Conservation (phyloP, 768 basidiomycete species). For the Pleurotus platypus region DNA sequence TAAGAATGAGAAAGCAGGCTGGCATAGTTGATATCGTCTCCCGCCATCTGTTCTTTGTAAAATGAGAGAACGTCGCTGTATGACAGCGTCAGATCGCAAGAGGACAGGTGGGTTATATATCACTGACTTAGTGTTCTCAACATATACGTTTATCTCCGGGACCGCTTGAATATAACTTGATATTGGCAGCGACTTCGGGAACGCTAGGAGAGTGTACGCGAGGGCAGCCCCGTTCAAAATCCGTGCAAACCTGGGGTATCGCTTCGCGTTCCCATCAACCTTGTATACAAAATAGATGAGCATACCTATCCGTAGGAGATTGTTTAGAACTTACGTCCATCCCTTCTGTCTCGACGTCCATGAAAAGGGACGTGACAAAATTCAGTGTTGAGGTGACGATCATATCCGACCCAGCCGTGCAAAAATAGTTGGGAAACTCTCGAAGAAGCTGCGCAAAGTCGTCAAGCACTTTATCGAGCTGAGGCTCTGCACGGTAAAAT, state of each 20-base stretch:
- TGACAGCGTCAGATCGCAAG: not conserved
- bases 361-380: not conserved
- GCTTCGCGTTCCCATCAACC: not conserved
- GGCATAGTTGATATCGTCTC: slow-evolving; percentile 21
- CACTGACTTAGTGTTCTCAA: slow-evolving; percentile 26
- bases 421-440: slow-evolving; percentile 20
- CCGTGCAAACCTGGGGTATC: slow-evolving; percentile 9
- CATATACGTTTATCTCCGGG: slow-evolving; percentile 23
- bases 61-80: slow-evolving; percentile 25
- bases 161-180: slow-evolving; percentile 28
- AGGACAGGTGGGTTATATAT: not conserved
- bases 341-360: slow-evolving; percentile 23
- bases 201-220: slow-evolving; percentile 27
- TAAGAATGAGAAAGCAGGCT: slow-evolving; percentile 17
- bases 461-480: slow-evolving; percentile 21
- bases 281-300: not conserved
- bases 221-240: slow-evolving; percentile 23
- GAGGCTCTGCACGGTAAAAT: slow-evolving; percentile 18
- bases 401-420: not conserved
- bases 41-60: slow-evolving; percentile 23
- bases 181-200: slow-evolving; percentile 20
- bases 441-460: slow-evolving; percentile 24
- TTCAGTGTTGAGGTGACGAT: not conserved
- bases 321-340: slow-evolving; percentile 17
- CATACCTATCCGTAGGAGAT: too few species aligned